Base-by-base conservation (phyloP, 345 rosid species). In the Eucalyptus paniculata region DNA sequence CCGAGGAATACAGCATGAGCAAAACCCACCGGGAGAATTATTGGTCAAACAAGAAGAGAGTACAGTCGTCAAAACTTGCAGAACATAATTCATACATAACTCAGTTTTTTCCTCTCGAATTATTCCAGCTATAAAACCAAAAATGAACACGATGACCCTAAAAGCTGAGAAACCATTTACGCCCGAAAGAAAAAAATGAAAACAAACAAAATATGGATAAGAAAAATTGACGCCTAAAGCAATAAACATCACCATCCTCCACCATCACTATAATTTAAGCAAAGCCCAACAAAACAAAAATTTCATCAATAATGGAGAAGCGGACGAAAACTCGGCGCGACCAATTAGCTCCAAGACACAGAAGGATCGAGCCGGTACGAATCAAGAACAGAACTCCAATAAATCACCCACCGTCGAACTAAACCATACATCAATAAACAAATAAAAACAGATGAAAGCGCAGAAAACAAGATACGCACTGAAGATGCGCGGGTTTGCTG, bases 401-500 rank as follows among this genome's bases (percentile, higher is more conserved):
- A 23, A 37, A 77, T 19, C 45, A 77, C 47, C 83, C 83, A 37
- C 12, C 40, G 42, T 72, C 83, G 42, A 72, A 37, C 45, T 19
- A 80, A 40, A 37, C 47, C 50, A 12, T 80, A 28, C 80, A 60
- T 86, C 32, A 47, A 50, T n/a, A 86, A 53, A 42, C 16, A 86
- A 51, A 42, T 12, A 51, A 51, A 86, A 3, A 50, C 53, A 50
- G 60, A 18, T 3, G 87, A 19, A 19, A 86, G 60, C 87, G 5
- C 60, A 86, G 60, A 86, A 86, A 30, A 50, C 28, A n/a, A 86
- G 42, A 37, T 14, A 89, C 94, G 26, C 90, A 95, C 97, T 94
- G 96, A 86, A 95, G 96, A 88, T 45, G 88, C 13, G 96, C 96
- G 28, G 95, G 94, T 69, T 93, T 94, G 93, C 95, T 92, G 89